Evolutionary conservation across 1,139 yeast genomes (phyloP), one percentile per base, ranked within the genome.

Genomic region (Candida sp.): DNA sequence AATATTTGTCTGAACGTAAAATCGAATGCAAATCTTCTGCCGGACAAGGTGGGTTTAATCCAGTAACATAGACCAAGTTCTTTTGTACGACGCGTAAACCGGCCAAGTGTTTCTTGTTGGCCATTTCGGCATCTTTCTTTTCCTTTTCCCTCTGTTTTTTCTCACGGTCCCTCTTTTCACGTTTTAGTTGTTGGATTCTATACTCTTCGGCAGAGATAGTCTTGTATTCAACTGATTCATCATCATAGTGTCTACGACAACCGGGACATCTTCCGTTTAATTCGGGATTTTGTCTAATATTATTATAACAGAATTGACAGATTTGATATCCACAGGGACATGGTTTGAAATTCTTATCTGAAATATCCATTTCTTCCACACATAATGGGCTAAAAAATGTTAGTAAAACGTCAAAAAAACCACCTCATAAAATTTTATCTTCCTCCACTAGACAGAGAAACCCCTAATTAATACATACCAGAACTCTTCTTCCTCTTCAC

Each of bases 321-420:
- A 93, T 88, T 61, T 95, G 99, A 61, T 95, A 95, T 9, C 99
- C 99, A 71, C 99, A 95, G 1, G 98, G 99, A 73, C 99, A 95
- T 5, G 99, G 99, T 64, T 87, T 89, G 77, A 95, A 95, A 67
- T 91, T 89, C 62, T 87, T 88, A 66, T 95, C 99, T 19, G 96
- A 86, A 38, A 91, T 82, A 65, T 93, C 99, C 91, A 93, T 84
- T 62, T 93, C 97, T 66, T 93, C 99, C 59, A 90, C 95, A 73
- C 99, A 93, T 50, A 93, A 79, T 47, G 98, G 99, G 68, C 95
- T 68, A 51, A n/a, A 39, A 5, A 35, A 35, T 27, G 30, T 59
- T 62, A 62, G 66, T 61, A 37, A 8, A 33, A 22, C 21, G 27
- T 21, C 29, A 33, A 33, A 15, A 2, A 15, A 2, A 15, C 19